A percentile compares a stretch with the other conserved stretches of the same genome.
phyloP scores from a whole-genome alignment of 331 rosid genomes.

The Rosa hybrid region DNA sequence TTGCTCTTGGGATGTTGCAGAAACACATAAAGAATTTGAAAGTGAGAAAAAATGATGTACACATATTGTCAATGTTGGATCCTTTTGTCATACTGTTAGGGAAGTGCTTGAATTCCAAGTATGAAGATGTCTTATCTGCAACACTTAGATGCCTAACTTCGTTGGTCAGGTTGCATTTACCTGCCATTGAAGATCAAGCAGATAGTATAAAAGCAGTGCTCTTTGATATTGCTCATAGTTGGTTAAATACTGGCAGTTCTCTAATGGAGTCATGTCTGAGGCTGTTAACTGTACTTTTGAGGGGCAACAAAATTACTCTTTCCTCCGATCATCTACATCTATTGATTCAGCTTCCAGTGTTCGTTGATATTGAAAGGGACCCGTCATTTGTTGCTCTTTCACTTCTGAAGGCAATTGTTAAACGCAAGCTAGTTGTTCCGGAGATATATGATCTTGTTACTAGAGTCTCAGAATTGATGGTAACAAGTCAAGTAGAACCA shows the following conservation, averaged over 20 bases:
- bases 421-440: constrained; percentile 67
- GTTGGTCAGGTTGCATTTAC: constrained; percentile 70
- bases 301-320: constrained; percentile 64
- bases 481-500: constrained; percentile 79
- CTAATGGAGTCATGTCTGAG: constrained; percentile 81
- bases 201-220: constrained; percentile 66
- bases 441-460: constrained; percentile 89
- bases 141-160: constrained; percentile 76
- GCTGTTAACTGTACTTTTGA: constrained; percentile 71
- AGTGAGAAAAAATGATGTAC: constrained; percentile 42
- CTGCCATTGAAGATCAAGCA: constrained; percentile 71
- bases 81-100: constrained; percentile 69
- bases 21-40: constrained; percentile 63
- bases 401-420: constrained; percentile 80
- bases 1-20: constrained; percentile 74
- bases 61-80: constrained; percentile 59
- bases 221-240: constrained; percentile 67
- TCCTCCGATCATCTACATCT: constrained; percentile 65
- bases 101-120: constrained; percentile 67
- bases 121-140: constrained; percentile 82
- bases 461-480: constrained; percentile 85
- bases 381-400: constrained; percentile 79
- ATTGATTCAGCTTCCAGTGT: constrained; percentile 76
- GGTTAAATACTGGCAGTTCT: constrained; percentile 55
- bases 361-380: constrained; percentile 71